Evolutionary conservation across 176 grass and related monocot genomes (phyloP), one percentile per base, ranked within the genome.

Genomic region (Carex myosuroides): DNA sequence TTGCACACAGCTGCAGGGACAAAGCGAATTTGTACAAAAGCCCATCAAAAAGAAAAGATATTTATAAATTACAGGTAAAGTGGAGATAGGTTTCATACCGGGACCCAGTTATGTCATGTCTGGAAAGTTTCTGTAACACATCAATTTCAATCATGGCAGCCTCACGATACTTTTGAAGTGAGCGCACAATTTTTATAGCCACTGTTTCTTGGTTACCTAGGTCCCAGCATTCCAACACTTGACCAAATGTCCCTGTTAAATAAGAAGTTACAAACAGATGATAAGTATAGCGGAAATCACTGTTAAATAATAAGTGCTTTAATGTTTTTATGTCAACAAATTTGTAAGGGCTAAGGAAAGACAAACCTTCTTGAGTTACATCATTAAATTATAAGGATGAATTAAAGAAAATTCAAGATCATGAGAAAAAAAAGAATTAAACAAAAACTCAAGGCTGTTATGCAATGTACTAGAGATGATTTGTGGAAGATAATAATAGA

Each of bases 81-180:
- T 26, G 75, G 82, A 77, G 74, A 84, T 48, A 84, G 32, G 57
- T 84, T 62, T 75, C 91, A 80, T 95, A 98, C 95, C 89, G 95
- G 66, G 68, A 87, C 24, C 88, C 86, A 87, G 87, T 93, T 60
- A 87, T 91, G 63, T 98, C 92, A 86, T 94, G 84, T 87, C 90
- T 88, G 64, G 91, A 92, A 89, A 98, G 91, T 85, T 85, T 94
- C 83, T 91, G 89, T 66, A 98, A 87, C 78, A 95, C 95, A 21
- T 98, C 96, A 83, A 99, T 95, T 93, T 99, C 96, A 85, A 99
- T 99, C 93, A 95, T 99, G 79, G 96, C 91, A 88, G 96, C 96
- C 60, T 99, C 96, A 30, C 96, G 89, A 80, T 99, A 99, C 82
- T 99, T 99, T 83, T 99, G 91, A 79, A 95, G 89, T 26, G 89